Conservation (phyloP, 106 monocot genomes). For the Apostasia ramifera region DNA sequence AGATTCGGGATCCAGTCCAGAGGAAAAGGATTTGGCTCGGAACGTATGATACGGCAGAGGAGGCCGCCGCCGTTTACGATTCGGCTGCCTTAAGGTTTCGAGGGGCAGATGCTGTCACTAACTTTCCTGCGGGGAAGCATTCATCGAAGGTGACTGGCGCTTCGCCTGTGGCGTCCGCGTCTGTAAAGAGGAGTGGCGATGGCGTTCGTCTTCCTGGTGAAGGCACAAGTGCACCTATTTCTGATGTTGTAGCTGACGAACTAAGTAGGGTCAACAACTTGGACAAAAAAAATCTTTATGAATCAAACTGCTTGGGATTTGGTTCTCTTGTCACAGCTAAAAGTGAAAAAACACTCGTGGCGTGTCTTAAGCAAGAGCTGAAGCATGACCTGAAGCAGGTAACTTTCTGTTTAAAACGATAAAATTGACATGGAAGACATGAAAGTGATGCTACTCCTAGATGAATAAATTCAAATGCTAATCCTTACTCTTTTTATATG, state of each 20-base stretch:
- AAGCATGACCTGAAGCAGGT: conserved; percentile 57
- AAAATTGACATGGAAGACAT: too few species aligned
- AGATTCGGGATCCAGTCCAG: conserved; percentile 34
- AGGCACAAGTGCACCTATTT: conserved; percentile 41
- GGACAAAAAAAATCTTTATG: conserved; percentile 24
- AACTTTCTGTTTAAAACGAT: neutral
- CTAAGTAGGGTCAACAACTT: conserved; percentile 25
- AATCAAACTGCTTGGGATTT: conserved; percentile 40
- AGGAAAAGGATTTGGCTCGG: conserved; percentile 18
- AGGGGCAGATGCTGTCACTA: conserved; percentile 13
- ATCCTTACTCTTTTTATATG: too few species aligned
- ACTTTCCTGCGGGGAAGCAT: conserved; percentile 6
- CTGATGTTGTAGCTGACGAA: conserved; percentile 39
- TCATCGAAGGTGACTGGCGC: neutral
- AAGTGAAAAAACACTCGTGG: conserved; percentile 33
- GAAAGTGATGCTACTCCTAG: too few species aligned
- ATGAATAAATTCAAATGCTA: too few species aligned
- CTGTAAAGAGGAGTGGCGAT: neutral
- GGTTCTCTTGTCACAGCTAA: conserved; percentile 32
- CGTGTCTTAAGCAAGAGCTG: conserved; percentile 38
- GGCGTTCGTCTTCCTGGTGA: conserved; percentile 17
- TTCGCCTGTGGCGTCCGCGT: too few species aligned
- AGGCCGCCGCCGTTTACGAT: conserved; percentile 19
- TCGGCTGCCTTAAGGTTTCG: conserved; percentile 13
- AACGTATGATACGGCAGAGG: conserved; percentile 17